Evolutionary conservation across 305 asterid genomes (phyloP).

Genomic region (Solanum chacoense): DNA sequence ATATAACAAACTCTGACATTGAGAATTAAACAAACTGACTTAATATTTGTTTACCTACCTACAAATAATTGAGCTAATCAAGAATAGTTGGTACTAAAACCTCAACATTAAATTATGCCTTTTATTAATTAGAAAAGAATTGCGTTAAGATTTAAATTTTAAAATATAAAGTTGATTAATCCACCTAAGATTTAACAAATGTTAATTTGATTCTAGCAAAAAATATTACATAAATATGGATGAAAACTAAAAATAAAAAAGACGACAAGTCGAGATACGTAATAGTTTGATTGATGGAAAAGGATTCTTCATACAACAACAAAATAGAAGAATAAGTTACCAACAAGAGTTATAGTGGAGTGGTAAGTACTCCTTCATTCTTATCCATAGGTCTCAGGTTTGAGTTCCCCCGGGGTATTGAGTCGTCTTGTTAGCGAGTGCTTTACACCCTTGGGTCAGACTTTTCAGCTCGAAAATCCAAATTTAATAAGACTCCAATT

Average conservation of each 20-base stretch:
- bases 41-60: neutral
- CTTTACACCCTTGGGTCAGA: too few species aligned
- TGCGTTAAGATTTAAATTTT: neutral
- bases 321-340: too few species aligned
- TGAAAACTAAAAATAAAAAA: too few species aligned
- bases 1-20: neutral
- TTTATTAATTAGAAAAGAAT: neutral
- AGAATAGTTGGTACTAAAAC: neutral
- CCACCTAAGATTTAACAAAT: neutral
- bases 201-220: neutral
- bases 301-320: neutral
- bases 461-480: too few species aligned
- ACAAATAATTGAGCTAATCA: neutral
- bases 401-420: too few species aligned
- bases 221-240: too few species aligned
- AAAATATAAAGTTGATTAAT: neutral
- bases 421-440: too few species aligned
- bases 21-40: neutral
- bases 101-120: neutral
- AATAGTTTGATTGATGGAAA: neutral
- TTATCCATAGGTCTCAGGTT: too few species aligned
- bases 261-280: neutral
- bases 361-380: too few species aligned
- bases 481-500: too few species aligned
- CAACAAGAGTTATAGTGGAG: too few species aligned